Conservation (phyloP, 225 moss, liverwort and hornwort genomes). For the Marchantia polymorpha region DNA sequence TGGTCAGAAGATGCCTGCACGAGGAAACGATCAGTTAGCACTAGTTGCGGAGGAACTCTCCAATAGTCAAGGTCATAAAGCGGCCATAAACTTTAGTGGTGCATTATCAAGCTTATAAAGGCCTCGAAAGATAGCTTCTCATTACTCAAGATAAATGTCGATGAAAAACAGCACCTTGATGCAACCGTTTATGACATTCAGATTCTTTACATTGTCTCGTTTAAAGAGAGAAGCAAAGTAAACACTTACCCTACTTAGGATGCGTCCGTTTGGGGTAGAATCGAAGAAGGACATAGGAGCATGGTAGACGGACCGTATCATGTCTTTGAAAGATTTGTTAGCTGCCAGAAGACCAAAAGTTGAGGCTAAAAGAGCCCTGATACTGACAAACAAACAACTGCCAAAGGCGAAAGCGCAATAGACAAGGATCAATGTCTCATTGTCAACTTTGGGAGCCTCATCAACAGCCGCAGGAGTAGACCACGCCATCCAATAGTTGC, state of each 20-base stretch:
- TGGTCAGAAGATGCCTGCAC: conserved; percentile 87
- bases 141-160: neutral
- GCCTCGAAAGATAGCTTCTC: no score
- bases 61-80: no score
- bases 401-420: conserved; percentile 49
- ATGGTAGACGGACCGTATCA: conserved; percentile 62
- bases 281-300: conserved; percentile 90
- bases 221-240: neutral
- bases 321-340: conserved; percentile 57
- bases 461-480: conserved; percentile 35
- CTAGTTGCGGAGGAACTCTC: neutral
- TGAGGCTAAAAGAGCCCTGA: conserved; percentile 35
- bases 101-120: no score
- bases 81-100: no score
- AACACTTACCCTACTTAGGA: conserved; percentile 56
- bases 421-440: conserved; percentile 45
- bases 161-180: neutral
- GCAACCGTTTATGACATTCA: neutral
- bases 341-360: conserved; percentile 55
- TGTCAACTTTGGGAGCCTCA: conserved; percentile 30
- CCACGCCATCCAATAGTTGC: conserved; percentile 68
- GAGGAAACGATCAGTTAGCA: neutral
- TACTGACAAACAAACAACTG: conserved; percentile 33
- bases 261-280: conserved; percentile 76
- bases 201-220: no score